A percentile compares a stretch with the other conserved stretches of the same genome.
Evolutionary conservation across 768 basidiomycete species (phyloP).

Genomic region (Daedalea quercina): DNA sequence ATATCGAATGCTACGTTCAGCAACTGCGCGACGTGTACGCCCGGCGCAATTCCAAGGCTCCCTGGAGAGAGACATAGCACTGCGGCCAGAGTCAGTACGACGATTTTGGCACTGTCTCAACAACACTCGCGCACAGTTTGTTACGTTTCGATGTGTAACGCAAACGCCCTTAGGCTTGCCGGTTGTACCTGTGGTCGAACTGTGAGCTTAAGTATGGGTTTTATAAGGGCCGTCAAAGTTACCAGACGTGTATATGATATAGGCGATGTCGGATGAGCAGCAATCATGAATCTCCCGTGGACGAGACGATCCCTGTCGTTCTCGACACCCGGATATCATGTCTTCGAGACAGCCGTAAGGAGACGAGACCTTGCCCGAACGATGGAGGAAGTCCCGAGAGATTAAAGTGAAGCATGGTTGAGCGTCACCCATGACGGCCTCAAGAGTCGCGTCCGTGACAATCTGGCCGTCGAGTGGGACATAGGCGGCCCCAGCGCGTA

Average conservation of each 20-base stretch:
- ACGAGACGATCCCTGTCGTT: background rate
- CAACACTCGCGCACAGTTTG: slow-evolving; percentile 38
- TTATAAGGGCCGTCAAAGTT: background rate
- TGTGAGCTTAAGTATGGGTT: background rate
- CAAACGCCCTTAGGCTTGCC: slow-evolving; percentile 56
- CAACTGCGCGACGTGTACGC: slow-evolving; percentile 48
- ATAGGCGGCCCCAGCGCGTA: slow-evolving; percentile 55
- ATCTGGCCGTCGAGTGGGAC: slow-evolving; percentile 53
- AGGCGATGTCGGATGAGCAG: slow-evolving; percentile 34
- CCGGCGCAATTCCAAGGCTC: slow-evolving; percentile 53
- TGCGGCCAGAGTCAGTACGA: slow-evolving; percentile 14
- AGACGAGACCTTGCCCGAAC: slow-evolving; percentile 7
- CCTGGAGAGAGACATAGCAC: slow-evolving; percentile 42
- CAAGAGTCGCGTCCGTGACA: slow-evolving; percentile 47
- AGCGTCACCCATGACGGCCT: slow-evolving; percentile 45
- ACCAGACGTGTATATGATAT: slow-evolving; percentile 61
- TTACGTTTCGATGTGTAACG: slow-evolving; percentile 53
- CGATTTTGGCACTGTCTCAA: background rate
- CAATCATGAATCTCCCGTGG: slow-evolving; percentile 20
- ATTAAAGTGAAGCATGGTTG: slow-evolving; percentile 35
- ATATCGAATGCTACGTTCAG: slow-evolving; percentile 64
- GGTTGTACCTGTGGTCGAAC: slow-evolving; percentile 47
- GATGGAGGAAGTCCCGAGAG: slow-evolving; percentile 22
- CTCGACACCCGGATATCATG: background rate
- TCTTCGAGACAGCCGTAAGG: slow-evolving; percentile 16